These are phyloP conservation scores for Colletotrichum truncatum DNA, from an alignment of 2,329 filamentous ascomycete genomes.

Conservation along the genomic window DNA sequence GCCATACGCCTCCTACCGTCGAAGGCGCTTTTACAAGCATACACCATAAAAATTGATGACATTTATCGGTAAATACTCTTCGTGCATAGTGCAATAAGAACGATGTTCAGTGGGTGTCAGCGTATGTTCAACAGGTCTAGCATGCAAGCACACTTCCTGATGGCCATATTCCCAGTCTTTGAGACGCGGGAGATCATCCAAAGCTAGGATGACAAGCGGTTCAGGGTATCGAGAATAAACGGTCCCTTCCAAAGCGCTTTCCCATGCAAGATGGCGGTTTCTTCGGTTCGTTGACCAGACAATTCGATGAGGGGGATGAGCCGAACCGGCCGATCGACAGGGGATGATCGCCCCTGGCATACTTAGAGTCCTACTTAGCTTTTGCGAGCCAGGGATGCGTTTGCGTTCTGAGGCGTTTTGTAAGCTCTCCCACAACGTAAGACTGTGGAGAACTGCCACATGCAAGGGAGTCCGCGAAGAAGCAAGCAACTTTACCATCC, in stretches of 20 bases:
- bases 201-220: not conserved
- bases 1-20: not conserved
- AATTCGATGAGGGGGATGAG: slow-evolving; percentile 13
- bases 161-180: not conserved
- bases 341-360: slow-evolving; percentile 27
- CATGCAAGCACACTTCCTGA: not conserved
- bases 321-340: slow-evolving; percentile 18
- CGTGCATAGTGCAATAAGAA: not conserved
- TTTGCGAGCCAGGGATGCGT: slow-evolving; percentile 11
- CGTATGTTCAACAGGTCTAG: not conserved
- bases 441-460: not conserved
- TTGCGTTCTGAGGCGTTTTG: not conserved
- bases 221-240: not conserved
- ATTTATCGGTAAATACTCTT: not conserved
- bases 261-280: slow-evolving; percentile 15
- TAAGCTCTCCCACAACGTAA: not conserved
- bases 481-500: not conserved
- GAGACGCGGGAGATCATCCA: slow-evolving; percentile 22
- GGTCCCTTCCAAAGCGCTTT: slow-evolving; percentile 13
- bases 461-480: slow-evolving; percentile 16
- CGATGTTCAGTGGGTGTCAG: not conserved
- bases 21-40: not conserved
- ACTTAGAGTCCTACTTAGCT: slow-evolving; percentile 7
- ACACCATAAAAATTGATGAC: not conserved
- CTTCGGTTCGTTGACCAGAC: not conserved